Base-by-base conservation (phyloP, 768 basidiomycete species). In the Russula sp. region DNA sequence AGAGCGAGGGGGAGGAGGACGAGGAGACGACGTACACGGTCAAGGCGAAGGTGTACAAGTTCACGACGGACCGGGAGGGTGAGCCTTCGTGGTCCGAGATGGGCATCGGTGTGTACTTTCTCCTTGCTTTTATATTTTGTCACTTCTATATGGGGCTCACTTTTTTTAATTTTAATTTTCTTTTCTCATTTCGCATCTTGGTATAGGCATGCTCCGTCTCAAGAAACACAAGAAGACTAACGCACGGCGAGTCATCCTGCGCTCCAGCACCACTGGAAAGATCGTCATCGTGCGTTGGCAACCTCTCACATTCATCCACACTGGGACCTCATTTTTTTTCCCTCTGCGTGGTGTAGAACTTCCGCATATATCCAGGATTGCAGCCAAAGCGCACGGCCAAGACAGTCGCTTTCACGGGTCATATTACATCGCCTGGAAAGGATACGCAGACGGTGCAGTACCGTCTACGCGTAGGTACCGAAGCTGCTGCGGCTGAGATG, bases 1-100 rank as follows among this genome's bases (percentile, higher is more conserved):
- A 88, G 62, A 89, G 90, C 11, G 85, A 85, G 67, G 90, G 90
- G 34, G 90, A 93, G 73, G 87, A 93, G 70, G 79, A 86, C 43
- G 90, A 93, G 69, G 83, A 83, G 61, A 90, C 87, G 4, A 73
- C 74, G 34, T 78, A 87, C 70, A 73, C 75, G 48, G 76, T 82
- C 51, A 82, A 77, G 70, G 73, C 81, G 51, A 90, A 87, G 70
- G 83, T 84, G 29, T 89, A 76, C 69, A 81, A 79, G 69, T 68
- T 90, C 69, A 74, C 73, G 62, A 84, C 81, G 72, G 72, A 75
- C 16, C 74, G 77, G 13, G 79, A 80, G 62, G 70, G 78, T 61
- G 65, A 72, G 57, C 64, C 70, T 43, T 77, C 78, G 35, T 91
- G 88, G 89, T 76, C 73, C 29, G 86, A 87, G 60, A 68, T 88